A percentile compares a stretch with the other conserved stretches of the same genome.
phyloP scores from a whole-genome alignment of 2,329 filamentous ascomycete genomes.

The Verticillium dahliae region DNA sequence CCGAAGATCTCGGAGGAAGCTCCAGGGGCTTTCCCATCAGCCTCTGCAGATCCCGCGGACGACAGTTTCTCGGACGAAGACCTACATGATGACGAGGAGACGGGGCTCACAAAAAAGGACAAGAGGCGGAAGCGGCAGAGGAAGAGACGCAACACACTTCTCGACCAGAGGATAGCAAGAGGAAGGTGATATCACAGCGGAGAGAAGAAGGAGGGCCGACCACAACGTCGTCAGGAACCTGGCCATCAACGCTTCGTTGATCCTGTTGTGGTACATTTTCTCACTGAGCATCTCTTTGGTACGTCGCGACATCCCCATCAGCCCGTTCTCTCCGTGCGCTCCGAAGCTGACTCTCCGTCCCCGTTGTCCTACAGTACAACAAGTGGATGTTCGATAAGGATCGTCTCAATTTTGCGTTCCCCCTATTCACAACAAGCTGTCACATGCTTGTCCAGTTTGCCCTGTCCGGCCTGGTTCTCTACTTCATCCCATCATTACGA shows the following conservation, averaged over 20 bases:
- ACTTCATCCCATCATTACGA: conserved; percentile 74
- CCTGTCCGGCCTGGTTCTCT: conserved; percentile 71
- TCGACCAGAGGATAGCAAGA: conserved; percentile 63
- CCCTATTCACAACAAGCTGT: conserved; percentile 87
- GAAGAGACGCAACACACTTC: conserved; percentile 58
- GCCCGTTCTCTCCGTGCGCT: neutral
- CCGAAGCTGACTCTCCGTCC: conserved; percentile 18
- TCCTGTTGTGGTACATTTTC: conserved; percentile 83
- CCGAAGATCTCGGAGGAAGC: conserved; percentile 40
- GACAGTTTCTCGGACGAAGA: conserved; percentile 65
- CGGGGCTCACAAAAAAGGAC: conserved; percentile 71
- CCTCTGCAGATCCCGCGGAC: conserved; percentile 29
- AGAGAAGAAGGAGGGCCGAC: conserved; percentile 72
- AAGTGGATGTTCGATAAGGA: conserved; percentile 98
- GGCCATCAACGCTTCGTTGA: conserved; percentile 71
- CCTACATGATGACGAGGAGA: conserved; percentile 81
- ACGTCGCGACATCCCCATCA: conserved; percentile 18
- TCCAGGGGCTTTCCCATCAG: conserved; percentile 12
- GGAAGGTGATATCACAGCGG: conserved; percentile 54
- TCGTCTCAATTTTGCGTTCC: conserved; percentile 85
- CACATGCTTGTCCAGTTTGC: conserved; percentile 95
- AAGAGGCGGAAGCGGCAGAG: conserved; percentile 60
- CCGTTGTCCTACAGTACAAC: conserved; percentile 67
- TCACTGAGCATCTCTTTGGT: conserved; percentile 89
- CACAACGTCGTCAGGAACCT: conserved; percentile 63